phyloP scores from a whole-genome alignment of 2,329 filamentous ascomycete genomes.

The Chrysosporium queenslandicum region DNA sequence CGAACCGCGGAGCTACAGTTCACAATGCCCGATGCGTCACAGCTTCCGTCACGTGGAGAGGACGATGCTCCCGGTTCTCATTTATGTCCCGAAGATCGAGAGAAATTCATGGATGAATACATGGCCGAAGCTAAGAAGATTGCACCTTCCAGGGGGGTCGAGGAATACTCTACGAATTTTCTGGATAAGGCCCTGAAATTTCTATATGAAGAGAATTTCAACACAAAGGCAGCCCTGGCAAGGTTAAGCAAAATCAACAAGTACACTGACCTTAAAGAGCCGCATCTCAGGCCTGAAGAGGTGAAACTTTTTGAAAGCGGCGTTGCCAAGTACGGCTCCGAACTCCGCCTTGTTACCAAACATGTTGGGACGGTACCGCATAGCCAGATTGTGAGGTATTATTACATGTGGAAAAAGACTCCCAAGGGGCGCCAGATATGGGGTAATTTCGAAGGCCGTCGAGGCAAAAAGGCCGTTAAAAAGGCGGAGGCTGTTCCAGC shows the following conservation, averaged over 20 bases:
- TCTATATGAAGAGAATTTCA: slow-evolving; percentile 61
- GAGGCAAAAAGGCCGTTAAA: slow-evolving; percentile 78
- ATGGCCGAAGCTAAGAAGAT: slow-evolving; percentile 59
- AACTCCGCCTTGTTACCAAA: slow-evolving; percentile 70
- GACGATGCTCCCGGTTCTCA: slow-evolving; percentile 32
- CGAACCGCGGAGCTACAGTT: slow-evolving; percentile 69
- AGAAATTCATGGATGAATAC: slow-evolving; percentile 62
- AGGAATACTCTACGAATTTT: slow-evolving; percentile 71
- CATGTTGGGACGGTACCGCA: slow-evolving; percentile 71
- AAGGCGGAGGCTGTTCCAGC: slow-evolving; percentile 46
- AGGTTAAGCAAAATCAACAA: slow-evolving; percentile 59
- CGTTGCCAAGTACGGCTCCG: slow-evolving; percentile 80
- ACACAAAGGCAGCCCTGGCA: slow-evolving; percentile 59
- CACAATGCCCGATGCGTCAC: slow-evolving; percentile 55
- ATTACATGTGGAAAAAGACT: slow-evolving; percentile 98
- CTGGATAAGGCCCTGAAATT: slow-evolving; percentile 71
- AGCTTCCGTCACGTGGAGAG: slow-evolving; percentile 39
- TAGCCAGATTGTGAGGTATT: slow-evolving; percentile 76
- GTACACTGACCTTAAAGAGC: slow-evolving; percentile 68
- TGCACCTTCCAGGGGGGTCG: slow-evolving; percentile 58
- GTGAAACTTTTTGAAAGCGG: slow-evolving; percentile 86
- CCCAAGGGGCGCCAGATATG: slow-evolving; percentile 75
- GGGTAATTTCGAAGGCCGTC: slow-evolving; percentile 77
- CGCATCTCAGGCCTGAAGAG: slow-evolving; percentile 65
- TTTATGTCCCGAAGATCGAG: slow-evolving; percentile 33